Evolutionary conservation across 768 basidiomycete genomes (phyloP).

Genomic region (Kwoniella dejecticola): DNA sequence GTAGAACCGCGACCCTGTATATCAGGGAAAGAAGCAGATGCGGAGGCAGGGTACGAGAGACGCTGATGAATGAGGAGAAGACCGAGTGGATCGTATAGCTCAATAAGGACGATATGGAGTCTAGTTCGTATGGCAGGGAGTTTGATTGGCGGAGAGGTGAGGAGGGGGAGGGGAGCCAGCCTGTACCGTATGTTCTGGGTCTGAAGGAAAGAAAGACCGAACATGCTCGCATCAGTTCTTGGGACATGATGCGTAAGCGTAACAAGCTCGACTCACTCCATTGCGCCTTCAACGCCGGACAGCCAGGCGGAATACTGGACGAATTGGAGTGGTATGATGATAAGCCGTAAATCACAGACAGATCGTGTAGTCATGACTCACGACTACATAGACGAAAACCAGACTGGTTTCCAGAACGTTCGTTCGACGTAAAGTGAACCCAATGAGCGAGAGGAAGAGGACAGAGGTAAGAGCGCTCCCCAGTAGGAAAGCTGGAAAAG

Average conservation of each 20-base stretch:
- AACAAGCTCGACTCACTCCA: conserved; percentile 44
- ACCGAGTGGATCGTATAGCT: conserved; percentile 13
- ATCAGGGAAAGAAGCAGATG: conserved; percentile 53
- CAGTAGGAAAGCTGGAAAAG: conserved; percentile 82
- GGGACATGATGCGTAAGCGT: background rate
- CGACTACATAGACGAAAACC: conserved; percentile 79
- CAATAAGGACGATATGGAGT: conserved; percentile 17
- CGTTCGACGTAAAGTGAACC: conserved; percentile 81
- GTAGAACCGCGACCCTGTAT: conserved; percentile 55
- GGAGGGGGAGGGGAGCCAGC: conserved; percentile 43
- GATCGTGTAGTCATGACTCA: conserved; percentile 16
- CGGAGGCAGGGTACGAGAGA: conserved; percentile 45
- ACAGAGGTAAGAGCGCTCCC: conserved; percentile 86
- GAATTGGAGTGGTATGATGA: background rate
- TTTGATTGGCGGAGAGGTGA: conserved; percentile 17
- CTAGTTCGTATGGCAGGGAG: background rate
- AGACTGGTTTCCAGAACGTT: conserved; percentile 91
- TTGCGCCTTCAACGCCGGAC: conserved; percentile 47
- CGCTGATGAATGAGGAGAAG: conserved; percentile 24
- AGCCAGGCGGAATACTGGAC: conserved; percentile 55
- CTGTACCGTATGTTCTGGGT: conserved; percentile 45
- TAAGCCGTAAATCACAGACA: background rate
- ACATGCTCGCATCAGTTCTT: conserved; percentile 20
- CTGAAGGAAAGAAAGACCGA: too few species aligned
- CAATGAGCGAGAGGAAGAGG: conserved; percentile 86